Conservation (phyloP, 768 basidiomycete species). For the Pleurotus platypus region DNA sequence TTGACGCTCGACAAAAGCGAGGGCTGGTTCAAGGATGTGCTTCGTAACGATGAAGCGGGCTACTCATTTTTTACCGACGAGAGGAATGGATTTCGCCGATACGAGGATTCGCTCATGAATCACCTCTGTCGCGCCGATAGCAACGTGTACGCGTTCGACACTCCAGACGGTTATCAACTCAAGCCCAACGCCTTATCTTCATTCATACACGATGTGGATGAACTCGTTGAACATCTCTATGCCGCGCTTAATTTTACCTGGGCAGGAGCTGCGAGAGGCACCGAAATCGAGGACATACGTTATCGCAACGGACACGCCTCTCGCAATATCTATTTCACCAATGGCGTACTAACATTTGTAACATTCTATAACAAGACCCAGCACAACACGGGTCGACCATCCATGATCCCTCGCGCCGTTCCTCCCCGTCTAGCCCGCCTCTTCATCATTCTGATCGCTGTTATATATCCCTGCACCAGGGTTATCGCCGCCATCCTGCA, state of each 20-base stretch:
- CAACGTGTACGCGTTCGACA: background rate
- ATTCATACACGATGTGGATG: slow-evolving; percentile 1
- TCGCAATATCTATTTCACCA: too few relatives aligned
- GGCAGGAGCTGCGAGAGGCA: too few relatives aligned
- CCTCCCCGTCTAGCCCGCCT: background rate
- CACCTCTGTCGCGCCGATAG: background rate
- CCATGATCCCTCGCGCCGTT: background rate
- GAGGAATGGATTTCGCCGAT: background rate
- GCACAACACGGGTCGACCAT: background rate
- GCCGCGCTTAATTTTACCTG: too few relatives aligned
- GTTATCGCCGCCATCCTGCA: background rate
- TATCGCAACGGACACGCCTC: too few relatives aligned
- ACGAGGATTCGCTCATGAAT: background rate
- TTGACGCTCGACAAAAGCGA: background rate
- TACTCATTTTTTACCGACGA: background rate
- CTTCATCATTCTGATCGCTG: background rate
- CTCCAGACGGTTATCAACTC: background rate
- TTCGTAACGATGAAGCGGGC: background rate
- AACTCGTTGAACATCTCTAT: background rate
- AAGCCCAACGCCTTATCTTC: background rate
- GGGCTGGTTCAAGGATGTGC: background rate
- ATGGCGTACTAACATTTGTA: too few relatives aligned
- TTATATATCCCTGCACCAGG: slow-evolving; percentile 6
- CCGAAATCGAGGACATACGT: too few relatives aligned
- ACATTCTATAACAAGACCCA: too few relatives aligned